A percentile compares a stretch with the other conserved stretches of the same genome.
Evolutionary conservation across 163 green algal species (phyloP).

Genomic region (Scenedesmus sp.): DNA sequence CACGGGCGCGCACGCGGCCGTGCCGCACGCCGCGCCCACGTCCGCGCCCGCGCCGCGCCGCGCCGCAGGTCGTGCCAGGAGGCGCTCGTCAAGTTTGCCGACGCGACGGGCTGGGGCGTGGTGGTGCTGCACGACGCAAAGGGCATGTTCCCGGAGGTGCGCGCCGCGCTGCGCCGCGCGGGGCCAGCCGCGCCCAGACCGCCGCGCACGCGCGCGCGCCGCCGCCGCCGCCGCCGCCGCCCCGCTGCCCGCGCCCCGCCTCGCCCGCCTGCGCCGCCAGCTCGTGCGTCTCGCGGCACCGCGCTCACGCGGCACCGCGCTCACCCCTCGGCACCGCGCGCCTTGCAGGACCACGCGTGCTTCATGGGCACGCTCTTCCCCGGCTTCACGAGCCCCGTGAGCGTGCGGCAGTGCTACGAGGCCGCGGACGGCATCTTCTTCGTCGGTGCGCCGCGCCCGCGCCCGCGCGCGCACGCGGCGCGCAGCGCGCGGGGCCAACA

Average conservation of each 20-base stretch:
- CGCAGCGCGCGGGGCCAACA: not conserved
- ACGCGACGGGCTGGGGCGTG: not conserved
- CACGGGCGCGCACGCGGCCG: too few species aligned
- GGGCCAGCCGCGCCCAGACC: not conserved
- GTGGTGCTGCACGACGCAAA: slow-evolving; percentile 56
- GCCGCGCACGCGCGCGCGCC: not conserved
- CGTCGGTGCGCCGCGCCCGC: not conserved
- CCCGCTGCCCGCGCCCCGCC: too few species aligned
- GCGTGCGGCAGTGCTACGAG: slow-evolving; percentile 10
- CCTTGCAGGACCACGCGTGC: not conserved
- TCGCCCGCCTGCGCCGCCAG: too few species aligned
- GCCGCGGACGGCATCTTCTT: slow-evolving; percentile 10
- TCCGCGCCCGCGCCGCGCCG: too few species aligned
- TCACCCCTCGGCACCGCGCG: too few species aligned
- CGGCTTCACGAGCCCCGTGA: slow-evolving; percentile 2
- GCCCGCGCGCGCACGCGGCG: not conserved
- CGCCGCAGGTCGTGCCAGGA: slow-evolving; percentile 10
- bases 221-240: too few species aligned
- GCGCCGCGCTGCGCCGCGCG: not conserved
- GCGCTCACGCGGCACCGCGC: too few species aligned
- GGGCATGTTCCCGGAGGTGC: slow-evolving; percentile 64
- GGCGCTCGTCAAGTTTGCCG: slow-evolving; percentile 3
- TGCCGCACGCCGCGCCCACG: too few species aligned
- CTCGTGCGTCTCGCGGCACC: too few species aligned
- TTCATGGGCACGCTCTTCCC: slow-evolving; percentile 7